Conservation (phyloP, 805 yeast genomes). For the Starmerella sp. region DNA sequence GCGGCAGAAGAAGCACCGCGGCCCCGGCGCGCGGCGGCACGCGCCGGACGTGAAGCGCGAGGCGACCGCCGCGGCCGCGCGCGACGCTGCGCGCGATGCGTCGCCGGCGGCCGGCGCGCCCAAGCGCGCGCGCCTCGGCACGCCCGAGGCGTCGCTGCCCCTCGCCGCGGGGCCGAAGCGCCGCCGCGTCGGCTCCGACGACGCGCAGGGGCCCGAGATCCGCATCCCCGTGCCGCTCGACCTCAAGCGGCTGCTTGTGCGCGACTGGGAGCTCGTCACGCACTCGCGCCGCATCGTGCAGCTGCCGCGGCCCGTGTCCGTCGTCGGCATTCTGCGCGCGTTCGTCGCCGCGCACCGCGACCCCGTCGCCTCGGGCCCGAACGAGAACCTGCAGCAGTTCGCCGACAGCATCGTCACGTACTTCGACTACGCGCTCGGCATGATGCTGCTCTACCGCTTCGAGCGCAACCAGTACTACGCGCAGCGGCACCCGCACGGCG, state of each 20-base stretch:
- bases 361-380: slow-evolving; percentile 28
- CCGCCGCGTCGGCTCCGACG: slow-evolving; percentile 30
- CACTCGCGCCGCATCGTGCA: slow-evolving; percentile 60
- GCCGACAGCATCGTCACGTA: slow-evolving; percentile 56
- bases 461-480: slow-evolving; percentile 65
- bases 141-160: background rate
- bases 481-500: slow-evolving; percentile 30
- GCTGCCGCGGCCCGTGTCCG: slow-evolving; percentile 50
- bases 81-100: too few relatives aligned
- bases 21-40: background rate
- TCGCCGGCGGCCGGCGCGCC: background rate
- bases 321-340: slow-evolving; percentile 42
- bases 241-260: slow-evolving; percentile 62
- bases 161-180: slow-evolving; percentile 13
- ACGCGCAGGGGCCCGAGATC: slow-evolving; percentile 39
- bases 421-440: slow-evolving; percentile 63
- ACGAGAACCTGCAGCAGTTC: slow-evolving; percentile 55
- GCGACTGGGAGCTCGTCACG: slow-evolving; percentile 89
- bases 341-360: slow-evolving; percentile 29
- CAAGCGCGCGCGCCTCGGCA: background rate
- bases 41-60: background rate
- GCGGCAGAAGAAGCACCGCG: background rate
- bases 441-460: slow-evolving; percentile 57
- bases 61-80: background rate
- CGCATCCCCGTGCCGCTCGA: slow-evolving; percentile 48